A percentile compares a stretch with the other conserved stretches of the same genome.
Evolutionary conservation across 1,139 yeast species (phyloP).

Genomic region (Zygosaccharomyces pseudobailii): DNA sequence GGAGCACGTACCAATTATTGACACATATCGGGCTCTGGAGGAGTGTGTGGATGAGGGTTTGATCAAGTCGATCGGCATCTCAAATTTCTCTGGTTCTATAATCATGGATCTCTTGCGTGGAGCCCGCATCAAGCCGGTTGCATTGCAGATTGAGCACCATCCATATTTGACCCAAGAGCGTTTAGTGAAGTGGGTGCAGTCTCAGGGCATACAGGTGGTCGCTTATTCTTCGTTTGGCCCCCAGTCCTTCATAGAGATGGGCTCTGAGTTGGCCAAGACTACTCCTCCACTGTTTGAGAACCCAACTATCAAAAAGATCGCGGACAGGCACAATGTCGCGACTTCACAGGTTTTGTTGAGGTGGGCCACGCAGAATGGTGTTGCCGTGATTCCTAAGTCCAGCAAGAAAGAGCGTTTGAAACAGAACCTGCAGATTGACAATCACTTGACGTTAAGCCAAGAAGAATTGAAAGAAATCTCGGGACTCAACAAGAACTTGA

Average conservation of each 20-base stretch:
- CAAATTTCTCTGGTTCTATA: conserved; percentile 75
- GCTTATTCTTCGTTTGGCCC: conserved; percentile 89
- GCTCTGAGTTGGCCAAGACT: conserved; percentile 47
- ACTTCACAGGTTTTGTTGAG: conserved; percentile 66
- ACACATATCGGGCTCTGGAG: conserved; percentile 80
- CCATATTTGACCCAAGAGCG: conserved; percentile 80
- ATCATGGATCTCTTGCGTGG: conserved; percentile 70
- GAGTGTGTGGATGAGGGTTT: conserved; percentile 56
- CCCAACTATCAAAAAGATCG: conserved; percentile 48
- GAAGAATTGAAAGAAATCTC: conserved; percentile 51
- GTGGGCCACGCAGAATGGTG: conserved; percentile 75
- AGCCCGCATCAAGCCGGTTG: conserved; percentile 71
- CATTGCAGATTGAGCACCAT: conserved; percentile 83
- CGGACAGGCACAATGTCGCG: conserved; percentile 46
- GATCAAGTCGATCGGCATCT: conserved; percentile 73
- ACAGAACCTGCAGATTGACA: conserved; percentile 53
- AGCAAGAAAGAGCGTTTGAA: conserved; percentile 56
- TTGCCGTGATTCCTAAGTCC: conserved; percentile 74
- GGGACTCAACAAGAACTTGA: conserved; percentile 57
- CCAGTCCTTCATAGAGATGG: conserved; percentile 63
- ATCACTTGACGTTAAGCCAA: conserved; percentile 45
- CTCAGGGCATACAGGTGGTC: conserved; percentile 61
- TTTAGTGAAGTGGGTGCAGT: conserved; percentile 59
- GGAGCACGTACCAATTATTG: conserved; percentile 66
- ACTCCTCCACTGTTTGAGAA: conserved; percentile 55